Evolutionary conservation across 768 basidiomycete genomes (phyloP).

Genomic region (Postia placenta): DNA sequence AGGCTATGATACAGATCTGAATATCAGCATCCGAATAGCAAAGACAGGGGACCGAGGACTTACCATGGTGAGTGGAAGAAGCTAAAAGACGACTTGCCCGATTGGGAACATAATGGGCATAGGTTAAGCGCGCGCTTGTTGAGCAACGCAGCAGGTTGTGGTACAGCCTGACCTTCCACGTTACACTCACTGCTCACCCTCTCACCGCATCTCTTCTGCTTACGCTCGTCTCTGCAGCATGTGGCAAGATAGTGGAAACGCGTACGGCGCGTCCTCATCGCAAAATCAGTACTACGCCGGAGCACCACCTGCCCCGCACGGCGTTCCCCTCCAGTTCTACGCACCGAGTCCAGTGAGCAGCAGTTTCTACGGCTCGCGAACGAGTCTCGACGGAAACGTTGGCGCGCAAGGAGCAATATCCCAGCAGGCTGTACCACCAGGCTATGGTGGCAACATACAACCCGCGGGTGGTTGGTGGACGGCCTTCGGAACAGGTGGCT

Average conservation of each 20-base stretch:
- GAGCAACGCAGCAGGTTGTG: neutral
- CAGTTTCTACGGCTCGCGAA: conserved; percentile 63
- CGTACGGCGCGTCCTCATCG: conserved; percentile 55
- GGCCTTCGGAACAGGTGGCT: conserved; percentile 91
- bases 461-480: conserved; percentile 83
- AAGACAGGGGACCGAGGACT: conserved; percentile 7
- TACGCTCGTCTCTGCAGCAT: conserved; percentile 30
- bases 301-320: conserved; percentile 31
- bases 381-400: conserved; percentile 73
- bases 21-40: neutral
- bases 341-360: conserved; percentile 52
- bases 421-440: conserved; percentile 36
- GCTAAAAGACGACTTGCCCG: conserved; percentile 11
- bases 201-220: conserved; percentile 5
- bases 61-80: conserved; percentile 21
- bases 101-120: neutral
- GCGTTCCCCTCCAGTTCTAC: conserved; percentile 72
- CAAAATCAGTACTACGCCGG: conserved; percentile 51
- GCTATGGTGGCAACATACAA: conserved; percentile 72
- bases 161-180: conserved; percentile 11
- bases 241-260: conserved; percentile 68
- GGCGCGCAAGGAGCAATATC: conserved; percentile 48
- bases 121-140: neutral
- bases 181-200: conserved; percentile 5
- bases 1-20: conserved; percentile 37